A percentile compares a stretch with the other conserved stretches of the same genome.
These are phyloP conservation scores for Aspergillus campestris DNA, from an alignment of 495 filamentous ascomycete species.

Conservation along the genomic window DNA sequence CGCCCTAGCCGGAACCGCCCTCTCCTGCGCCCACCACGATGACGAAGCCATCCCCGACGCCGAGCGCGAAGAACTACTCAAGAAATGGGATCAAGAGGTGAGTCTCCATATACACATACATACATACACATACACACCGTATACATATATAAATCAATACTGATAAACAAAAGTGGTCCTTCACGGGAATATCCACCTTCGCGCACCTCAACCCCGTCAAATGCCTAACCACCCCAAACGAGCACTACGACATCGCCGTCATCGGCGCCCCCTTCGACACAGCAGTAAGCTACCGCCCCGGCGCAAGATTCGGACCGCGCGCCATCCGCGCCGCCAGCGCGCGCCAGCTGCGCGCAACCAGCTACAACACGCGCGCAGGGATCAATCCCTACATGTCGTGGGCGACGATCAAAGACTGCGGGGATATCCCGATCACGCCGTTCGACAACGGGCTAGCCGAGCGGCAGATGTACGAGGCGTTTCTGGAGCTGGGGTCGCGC, in stretches of 20 bases:
- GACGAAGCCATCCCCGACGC: constrained; percentile 32
- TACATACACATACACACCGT: neutral
- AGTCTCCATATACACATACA: neutral
- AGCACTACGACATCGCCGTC: constrained; percentile 68
- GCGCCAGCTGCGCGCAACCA: constrained; percentile 61
- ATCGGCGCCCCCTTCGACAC: constrained; percentile 83
- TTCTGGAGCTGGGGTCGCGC: constrained; percentile 52
- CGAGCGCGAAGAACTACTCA: constrained; percentile 37
- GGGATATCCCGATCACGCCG: constrained; percentile 73
- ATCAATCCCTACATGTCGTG: constrained; percentile 72
- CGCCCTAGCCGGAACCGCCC: constrained; percentile 27
- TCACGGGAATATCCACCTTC: constrained; percentile 72
- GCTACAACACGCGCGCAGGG: constrained; percentile 68
- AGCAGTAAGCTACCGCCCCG: constrained; percentile 69
- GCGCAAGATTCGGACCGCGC: constrained; percentile 73
- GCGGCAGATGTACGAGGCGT: constrained; percentile 69
- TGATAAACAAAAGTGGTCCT: constrained; percentile 50
- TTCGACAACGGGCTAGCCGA: constrained; percentile 71
- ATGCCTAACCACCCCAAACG: constrained; percentile 60
- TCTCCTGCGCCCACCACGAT: constrained; percentile 32
- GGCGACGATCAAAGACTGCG: constrained; percentile 70
- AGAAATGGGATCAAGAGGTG: constrained; percentile 49
- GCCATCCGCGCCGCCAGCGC: constrained; percentile 73
- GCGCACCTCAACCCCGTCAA: constrained; percentile 68
- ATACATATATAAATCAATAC: neutral